phyloP scores from a whole-genome alignment of 139 green algal genomes.

The Nannochloris sp. region DNA sequence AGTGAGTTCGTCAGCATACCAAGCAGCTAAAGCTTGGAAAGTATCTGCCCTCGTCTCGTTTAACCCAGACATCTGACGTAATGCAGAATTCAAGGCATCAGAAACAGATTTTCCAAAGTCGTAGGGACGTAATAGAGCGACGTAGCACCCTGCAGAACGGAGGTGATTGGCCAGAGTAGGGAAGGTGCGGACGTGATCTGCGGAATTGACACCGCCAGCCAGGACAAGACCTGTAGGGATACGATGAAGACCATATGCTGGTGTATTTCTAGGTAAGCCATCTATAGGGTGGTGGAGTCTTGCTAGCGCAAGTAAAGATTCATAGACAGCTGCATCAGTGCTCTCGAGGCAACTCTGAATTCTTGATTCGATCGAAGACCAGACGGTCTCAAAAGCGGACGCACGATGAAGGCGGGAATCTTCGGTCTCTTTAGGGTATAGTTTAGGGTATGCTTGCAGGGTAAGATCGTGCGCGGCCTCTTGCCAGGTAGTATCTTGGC shows the following conservation, averaged over 20 bases:
- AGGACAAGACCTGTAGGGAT: constrained; percentile 41
- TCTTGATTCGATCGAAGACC: background rate
- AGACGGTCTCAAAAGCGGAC: background rate
- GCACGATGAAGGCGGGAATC: background rate
- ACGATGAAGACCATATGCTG: background rate
- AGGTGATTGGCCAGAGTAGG: constrained; percentile 23
- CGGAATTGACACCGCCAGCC: constrained; percentile 41
- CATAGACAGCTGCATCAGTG: constrained; percentile 10
- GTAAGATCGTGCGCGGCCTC: background rate
- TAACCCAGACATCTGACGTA: constrained; percentile 34
- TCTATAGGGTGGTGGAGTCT: background rate
- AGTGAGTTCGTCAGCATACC: constrained; percentile 11
- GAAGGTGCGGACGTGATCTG: constrained; percentile 46
- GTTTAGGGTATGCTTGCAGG: constrained; percentile 5
- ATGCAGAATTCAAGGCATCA: constrained; percentile 13
- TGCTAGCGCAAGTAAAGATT: constrained; percentile 4
- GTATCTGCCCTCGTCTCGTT: constrained; percentile 19
- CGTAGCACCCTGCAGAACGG: constrained; percentile 18
- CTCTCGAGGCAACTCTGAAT: background rate
- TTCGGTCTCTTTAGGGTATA: background rate
- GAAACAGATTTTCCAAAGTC: constrained; percentile 5
- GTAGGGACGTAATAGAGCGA: constrained; percentile 30
- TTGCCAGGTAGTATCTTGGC: background rate
- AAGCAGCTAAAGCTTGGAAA: constrained; percentile 12
- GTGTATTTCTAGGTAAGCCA: background rate